phyloP scores from a whole-genome alignment of 495 filamentous ascomycete genomes.

The Glarea lozoyensis region DNA sequence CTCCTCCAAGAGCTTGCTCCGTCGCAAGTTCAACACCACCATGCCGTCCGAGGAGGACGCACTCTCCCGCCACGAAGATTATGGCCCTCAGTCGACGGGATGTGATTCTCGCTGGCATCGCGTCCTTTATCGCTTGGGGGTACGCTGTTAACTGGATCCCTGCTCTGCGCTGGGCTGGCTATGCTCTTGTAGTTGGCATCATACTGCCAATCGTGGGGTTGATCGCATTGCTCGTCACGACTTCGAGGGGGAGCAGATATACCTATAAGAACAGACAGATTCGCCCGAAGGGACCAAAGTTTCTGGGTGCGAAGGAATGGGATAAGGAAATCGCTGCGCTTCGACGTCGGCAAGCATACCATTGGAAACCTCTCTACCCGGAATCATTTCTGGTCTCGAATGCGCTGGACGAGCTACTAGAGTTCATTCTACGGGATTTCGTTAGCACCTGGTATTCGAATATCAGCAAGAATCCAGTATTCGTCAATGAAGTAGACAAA shows the following conservation, averaged over 20 bases:
- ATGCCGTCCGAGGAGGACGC: conserved; percentile 17
- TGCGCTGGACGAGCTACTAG: conserved; percentile 70
- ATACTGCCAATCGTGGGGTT: conserved; percentile 42
- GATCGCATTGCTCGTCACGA: conserved; percentile 49
- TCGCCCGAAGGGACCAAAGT: conserved; percentile 43
- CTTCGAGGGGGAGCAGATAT: conserved; percentile 45
- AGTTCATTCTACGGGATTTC: conserved; percentile 74
- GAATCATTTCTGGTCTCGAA: conserved; percentile 72
- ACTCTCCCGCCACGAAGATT: conserved; percentile 27
- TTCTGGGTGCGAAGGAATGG: conserved; percentile 59
- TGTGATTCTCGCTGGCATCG: conserved; percentile 59
- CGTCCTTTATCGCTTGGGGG: conserved; percentile 77
- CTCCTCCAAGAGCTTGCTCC: no score
- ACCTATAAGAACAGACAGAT: conserved; percentile 26
- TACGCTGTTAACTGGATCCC: conserved; percentile 74
- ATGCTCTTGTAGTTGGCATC: conserved; percentile 64
- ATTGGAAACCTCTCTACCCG: conserved; percentile 58
- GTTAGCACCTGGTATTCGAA: conserved; percentile 79
- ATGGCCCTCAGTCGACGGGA: conserved; percentile 77
- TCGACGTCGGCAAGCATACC: conserved; percentile 39
- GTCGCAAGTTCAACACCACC: conserved; percentile 8
- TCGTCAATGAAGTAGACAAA: conserved; percentile 77
- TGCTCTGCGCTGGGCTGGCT: conserved; percentile 66
- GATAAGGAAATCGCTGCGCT: conserved; percentile 54
- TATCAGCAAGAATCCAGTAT: conserved; percentile 73